phyloP scores from a whole-genome alignment of 495 filamentous ascomycete genomes.

The Beverwykella pulmonaria region DNA sequence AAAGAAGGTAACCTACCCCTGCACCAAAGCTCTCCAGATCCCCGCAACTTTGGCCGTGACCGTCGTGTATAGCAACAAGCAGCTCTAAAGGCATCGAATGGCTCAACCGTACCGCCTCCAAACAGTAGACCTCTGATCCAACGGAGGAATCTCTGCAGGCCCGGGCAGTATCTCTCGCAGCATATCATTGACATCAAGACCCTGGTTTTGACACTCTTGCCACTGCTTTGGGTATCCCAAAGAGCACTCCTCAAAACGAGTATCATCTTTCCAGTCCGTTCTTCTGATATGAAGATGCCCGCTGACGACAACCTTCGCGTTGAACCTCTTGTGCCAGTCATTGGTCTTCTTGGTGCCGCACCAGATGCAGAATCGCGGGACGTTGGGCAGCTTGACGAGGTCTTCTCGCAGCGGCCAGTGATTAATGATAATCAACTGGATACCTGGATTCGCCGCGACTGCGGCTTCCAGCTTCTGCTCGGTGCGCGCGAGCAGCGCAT shows the following conservation, averaged over 20 bases:
- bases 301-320: conserved; percentile 47
- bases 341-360: conserved; percentile 49
- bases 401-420: conserved; percentile 50
- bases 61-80: too few relatives aligned
- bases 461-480: conserved; percentile 43
- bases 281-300: conserved; percentile 48
- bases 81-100: too few relatives aligned
- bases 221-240: conserved; percentile 48
- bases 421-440: conserved; percentile 44
- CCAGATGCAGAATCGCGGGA: conserved; percentile 47
- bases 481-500: conserved; percentile 36
- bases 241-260: conserved; percentile 47
- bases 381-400: conserved; percentile 43
- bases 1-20: background rate
- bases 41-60: too few relatives aligned
- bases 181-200: conserved; percentile 45
- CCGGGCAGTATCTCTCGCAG: conserved; percentile 48
- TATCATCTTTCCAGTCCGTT: conserved; percentile 47
- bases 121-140: conserved; percentile 24
- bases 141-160: conserved; percentile 12
- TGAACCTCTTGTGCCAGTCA: conserved; percentile 46
- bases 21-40: too few relatives aligned
- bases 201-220: conserved; percentile 44
- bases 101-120: conserved; percentile 31
- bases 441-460: conserved; percentile 29